phyloP scores from a whole-genome alignment of 2,329 filamentous ascomycete genomes.

The Talaromyces sp. region DNA sequence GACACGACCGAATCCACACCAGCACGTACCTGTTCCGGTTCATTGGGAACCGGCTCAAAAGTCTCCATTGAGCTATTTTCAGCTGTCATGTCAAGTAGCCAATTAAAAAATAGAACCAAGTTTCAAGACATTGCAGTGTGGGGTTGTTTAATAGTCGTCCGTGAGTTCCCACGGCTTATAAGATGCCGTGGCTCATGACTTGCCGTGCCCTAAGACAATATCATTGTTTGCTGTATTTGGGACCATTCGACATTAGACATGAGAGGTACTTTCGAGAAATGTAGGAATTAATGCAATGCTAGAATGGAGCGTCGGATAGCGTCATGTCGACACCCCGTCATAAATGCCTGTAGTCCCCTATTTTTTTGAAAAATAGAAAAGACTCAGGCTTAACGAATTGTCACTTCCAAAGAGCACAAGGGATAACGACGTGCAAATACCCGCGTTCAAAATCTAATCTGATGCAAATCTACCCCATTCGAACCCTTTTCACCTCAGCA shows the following conservation, averaged over 20 bases:
- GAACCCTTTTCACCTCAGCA: neutral
- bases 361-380: neutral
- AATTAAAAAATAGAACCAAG: neutral
- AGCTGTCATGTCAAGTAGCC: neutral
- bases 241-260: neutral
- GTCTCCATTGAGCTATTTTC: neutral
- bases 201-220: neutral
- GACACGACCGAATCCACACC: neutral
- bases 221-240: neutral
- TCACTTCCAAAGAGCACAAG: neutral
- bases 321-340: neutral
- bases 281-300: neutral
- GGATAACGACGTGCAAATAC: too few species aligned
- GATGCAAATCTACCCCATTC: neutral
- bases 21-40: neutral
- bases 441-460: neutral
- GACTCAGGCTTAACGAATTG: neutral
- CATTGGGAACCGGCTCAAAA: neutral
- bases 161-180: neutral
- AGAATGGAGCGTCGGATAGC: neutral
- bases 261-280: neutral
- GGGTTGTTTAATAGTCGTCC: neutral
- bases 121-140: neutral
- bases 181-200: neutral
- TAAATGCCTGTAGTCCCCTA: neutral